Conservation (phyloP, 768 basidiomycete genomes). For the Suillus tomentosus region DNA sequence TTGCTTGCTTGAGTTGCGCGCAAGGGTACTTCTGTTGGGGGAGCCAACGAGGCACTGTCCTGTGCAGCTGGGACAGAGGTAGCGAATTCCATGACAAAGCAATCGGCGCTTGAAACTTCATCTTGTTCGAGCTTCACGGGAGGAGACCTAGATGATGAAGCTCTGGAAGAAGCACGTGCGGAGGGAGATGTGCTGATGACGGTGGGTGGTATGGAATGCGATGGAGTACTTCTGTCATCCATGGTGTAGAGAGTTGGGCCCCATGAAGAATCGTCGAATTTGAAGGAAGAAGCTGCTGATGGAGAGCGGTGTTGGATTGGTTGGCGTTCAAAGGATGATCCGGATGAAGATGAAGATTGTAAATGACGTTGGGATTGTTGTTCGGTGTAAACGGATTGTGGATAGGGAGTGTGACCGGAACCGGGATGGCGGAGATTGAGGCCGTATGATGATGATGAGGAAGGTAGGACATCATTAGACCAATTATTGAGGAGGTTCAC, state of each 20-base stretch:
- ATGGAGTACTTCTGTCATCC: slow-evolving; percentile 35
- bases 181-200: slow-evolving; percentile 38
- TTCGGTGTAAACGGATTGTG: slow-evolving; percentile 23
- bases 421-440: slow-evolving; percentile 27
- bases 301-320: slow-evolving; percentile 19
- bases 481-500: slow-evolving; percentile 16
- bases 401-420: slow-evolving; percentile 19
- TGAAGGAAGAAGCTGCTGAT: slow-evolving; percentile 17
- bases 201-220: slow-evolving; percentile 35
- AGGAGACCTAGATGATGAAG: slow-evolving; percentile 30
- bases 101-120: slow-evolving; percentile 27
- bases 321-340: slow-evolving; percentile 16
- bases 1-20: slow-evolving; percentile 74
- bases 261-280: slow-evolving; percentile 31
- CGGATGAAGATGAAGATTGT: slow-evolving; percentile 20
- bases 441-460: slow-evolving; percentile 22
- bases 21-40: slow-evolving; percentile 68
- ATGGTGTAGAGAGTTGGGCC: slow-evolving; percentile 34
- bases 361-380: slow-evolving; percentile 24
- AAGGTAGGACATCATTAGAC: slow-evolving; percentile 17
- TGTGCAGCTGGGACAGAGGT: slow-evolving; percentile 32
- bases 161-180: slow-evolving; percentile 36
- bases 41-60: slow-evolving; percentile 43
- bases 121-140: slow-evolving; percentile 36
- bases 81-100: slow-evolving; percentile 39